phyloP scores from a whole-genome alignment of 805 yeast genomes.

The Cyberlindnera maclurae region DNA sequence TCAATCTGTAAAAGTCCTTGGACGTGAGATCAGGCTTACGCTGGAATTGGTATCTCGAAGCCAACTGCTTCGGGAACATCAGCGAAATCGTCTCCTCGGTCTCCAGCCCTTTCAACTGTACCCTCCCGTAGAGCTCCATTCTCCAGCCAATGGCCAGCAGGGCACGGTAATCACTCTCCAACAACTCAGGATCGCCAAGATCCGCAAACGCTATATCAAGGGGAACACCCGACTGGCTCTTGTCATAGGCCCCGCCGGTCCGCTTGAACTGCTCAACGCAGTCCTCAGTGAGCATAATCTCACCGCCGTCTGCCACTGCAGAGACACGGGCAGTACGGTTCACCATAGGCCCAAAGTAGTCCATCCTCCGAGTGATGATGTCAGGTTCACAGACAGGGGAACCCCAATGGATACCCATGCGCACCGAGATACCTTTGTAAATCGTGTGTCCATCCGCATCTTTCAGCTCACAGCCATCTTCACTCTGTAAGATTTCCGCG shows the following conservation, averaged over 20 bases:
- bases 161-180: slow-evolving; percentile 59
- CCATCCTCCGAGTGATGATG: slow-evolving; percentile 95
- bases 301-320: slow-evolving; percentile 98
- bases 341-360: slow-evolving; percentile 98
- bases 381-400: slow-evolving; percentile 93
- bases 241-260: slow-evolving; percentile 32
- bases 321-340: slow-evolving; percentile 90
- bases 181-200: slow-evolving; percentile 40
- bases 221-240: slow-evolving; percentile 13
- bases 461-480: slow-evolving; percentile 74
- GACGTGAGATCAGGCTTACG: slow-evolving; percentile 28
- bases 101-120: slow-evolving; percentile 88
- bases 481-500: slow-evolving; percentile 74
- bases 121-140: slow-evolving; percentile 70
- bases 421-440: slow-evolving; percentile 84
- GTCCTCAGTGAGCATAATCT: slow-evolving; percentile 79
- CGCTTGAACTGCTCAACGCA: slow-evolving; percentile 65
- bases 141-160: slow-evolving; percentile 65
- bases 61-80: slow-evolving; percentile 61
- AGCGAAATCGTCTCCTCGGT: slow-evolving; percentile 82
- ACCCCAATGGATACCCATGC: slow-evolving; percentile 99
- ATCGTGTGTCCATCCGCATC: slow-evolving; percentile 53
- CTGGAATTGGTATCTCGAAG: slow-evolving; percentile 47
- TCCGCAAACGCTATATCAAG: slow-evolving; percentile 38
- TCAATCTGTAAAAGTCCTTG: slow-evolving; percentile 42